Evolutionary conservation across 1,284 basidiomycete species (phyloP).

Genomic region (Takashimella tepidaria): DNA sequence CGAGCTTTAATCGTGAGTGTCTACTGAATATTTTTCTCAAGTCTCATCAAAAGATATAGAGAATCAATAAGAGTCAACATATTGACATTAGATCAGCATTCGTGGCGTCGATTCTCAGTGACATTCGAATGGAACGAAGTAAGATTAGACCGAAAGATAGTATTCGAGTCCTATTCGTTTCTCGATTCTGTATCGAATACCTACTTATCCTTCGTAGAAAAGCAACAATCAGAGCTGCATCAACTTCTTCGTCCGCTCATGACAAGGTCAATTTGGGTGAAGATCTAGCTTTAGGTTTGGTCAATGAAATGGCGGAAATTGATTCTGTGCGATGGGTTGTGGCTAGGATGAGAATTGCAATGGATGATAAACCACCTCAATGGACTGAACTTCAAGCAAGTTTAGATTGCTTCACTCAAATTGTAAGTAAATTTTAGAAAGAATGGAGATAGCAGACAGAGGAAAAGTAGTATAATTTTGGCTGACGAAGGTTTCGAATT

Average conservation of each 20-base stretch:
- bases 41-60: too few relatives aligned
- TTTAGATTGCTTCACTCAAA: conserved; percentile 82
- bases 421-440: conserved; percentile 47
- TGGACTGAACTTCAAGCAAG: conserved; percentile 95
- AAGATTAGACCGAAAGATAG: conserved; percentile 89
- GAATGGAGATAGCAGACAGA: background rate
- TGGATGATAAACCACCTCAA: conserved; percentile 85
- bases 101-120: conserved; percentile 74
- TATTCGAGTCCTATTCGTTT: conserved; percentile 72
- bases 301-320: conserved; percentile 78
- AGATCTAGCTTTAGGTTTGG: conserved; percentile 61
- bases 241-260: conserved; percentile 20
- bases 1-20: conserved; percentile 76
- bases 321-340: conserved; percentile 83
- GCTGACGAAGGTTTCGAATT: conserved; percentile 2
- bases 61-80: too few relatives aligned
- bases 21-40: conserved; percentile 6
- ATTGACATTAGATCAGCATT: too few relatives aligned
- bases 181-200: conserved; percentile 84
- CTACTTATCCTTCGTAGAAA: conserved; percentile 57
- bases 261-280: conserved; percentile 21
- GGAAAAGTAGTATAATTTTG: background rate
- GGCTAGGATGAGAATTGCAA: conserved; percentile 74
- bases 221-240: conserved; percentile 7
- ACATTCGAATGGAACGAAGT: conserved; percentile 81